Evolutionary conservation across 2,329 filamentous ascomycete species (phyloP), one percentile per base, ranked within the genome.

Genomic region (Ophiostoma sp.): DNA sequence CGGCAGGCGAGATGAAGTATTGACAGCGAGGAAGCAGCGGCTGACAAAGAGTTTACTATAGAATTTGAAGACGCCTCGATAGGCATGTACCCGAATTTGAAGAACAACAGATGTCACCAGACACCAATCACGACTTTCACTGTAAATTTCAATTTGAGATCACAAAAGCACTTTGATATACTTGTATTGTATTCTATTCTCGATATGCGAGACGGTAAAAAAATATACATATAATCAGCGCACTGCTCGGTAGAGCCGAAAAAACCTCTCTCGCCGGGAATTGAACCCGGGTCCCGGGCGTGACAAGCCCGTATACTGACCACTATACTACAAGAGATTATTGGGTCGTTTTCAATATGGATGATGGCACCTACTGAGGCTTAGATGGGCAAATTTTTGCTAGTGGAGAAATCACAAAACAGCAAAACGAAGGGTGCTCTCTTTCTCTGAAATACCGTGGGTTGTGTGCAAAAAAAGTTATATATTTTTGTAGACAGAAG

Each of bases 1-100:
- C 6, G 81, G 79, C 1, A 78, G 33, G 67, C 72, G 72, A 67
- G 41, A 60, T 4, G 39, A 10, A 11, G 52, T 57, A 5, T 15
- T 4, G 10, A n/a, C 23, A 11, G 52, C 52, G 11, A 57, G 23
- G 11, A 57, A 23, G n/a, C 52, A 57, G 23, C 52, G 52, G 23
- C 52, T 27, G 8, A n/a, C 23, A 3, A 57, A 57, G n/a, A 57
- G 52, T 27, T 15, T 57, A n/a, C n/a, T 57, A 10, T 57, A 57
- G 23, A 41, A 39, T 41, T 2, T 41, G 39, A 31, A 31, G 39
- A 5, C 39, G 15, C 2, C 39, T 41, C 13, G 39, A 11, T 11
- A 41, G 39, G 15, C 39, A 41, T 41, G 15, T 13, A 15, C 39
- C 15, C 10, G 6, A 11, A 41, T 41, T 15, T 10, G 39, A 10